These are phyloP conservation scores for Termitomyces sp. DNA, from an alignment of 768 basidiomycete species.

Conservation along the genomic window DNA sequence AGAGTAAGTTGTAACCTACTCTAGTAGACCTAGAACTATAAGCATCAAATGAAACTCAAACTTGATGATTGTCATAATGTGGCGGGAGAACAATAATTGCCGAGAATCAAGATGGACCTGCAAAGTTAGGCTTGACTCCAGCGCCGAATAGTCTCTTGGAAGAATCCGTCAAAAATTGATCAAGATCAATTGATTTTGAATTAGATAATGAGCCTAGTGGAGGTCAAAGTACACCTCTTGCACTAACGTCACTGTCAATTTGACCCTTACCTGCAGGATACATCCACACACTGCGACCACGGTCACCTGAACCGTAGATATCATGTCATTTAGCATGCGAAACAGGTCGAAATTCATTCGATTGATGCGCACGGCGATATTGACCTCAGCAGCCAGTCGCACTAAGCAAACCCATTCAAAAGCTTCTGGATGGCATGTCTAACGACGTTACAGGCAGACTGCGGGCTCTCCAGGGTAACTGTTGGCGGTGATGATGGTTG, in stretches of 20 bases:
- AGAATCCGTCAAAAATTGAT: neutral
- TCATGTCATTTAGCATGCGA: neutral
- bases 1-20: neutral
- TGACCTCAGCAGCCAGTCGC: neutral
- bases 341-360: neutral
- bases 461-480: constrained; percentile 44
- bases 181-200: neutral
- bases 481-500: constrained; percentile 20
- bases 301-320: neutral
- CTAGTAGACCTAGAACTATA: no score
- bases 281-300: neutral
- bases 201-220: neutral
- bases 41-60: neutral
- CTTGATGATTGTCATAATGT: neutral
- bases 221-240: neutral
- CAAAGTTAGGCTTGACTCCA: neutral
- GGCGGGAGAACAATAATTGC: neutral
- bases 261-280: neutral
- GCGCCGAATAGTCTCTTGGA: neutral
- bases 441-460: constrained; percentile 17
- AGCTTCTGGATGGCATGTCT: constrained; percentile 5
- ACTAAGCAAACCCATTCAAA: constrained; percentile 9
- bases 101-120: neutral
- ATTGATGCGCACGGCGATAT: neutral
- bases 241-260: neutral